These are phyloP conservation scores for Mycena kentingensis DNA, from an alignment of 768 basidiomycete genomes.

Conservation along the genomic window DNA sequence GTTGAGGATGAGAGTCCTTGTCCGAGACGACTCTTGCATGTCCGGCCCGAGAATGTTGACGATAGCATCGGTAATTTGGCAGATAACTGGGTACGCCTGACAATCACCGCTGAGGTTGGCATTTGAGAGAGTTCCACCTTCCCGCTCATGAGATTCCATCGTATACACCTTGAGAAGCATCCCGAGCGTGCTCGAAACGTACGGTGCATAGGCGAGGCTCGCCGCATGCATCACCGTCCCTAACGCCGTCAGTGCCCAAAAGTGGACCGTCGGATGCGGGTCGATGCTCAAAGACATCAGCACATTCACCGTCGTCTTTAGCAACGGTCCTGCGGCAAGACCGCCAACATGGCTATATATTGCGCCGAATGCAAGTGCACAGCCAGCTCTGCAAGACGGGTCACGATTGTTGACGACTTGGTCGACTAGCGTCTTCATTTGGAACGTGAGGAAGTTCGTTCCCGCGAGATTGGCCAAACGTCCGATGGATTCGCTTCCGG, in stretches of 20 bases:
- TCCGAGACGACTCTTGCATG: slow-evolving; percentile 82
- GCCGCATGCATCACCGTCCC: slow-evolving; percentile 88
- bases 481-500: slow-evolving; percentile 87
- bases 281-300: slow-evolving; percentile 94
- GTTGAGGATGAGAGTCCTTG: slow-evolving; percentile 79
- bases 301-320: slow-evolving; percentile 95
- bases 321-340: slow-evolving; percentile 88
- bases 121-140: slow-evolving; percentile 82
- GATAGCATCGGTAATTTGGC: slow-evolving; percentile 89
- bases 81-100: slow-evolving; percentile 89
- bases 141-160: slow-evolving; percentile 88
- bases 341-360: slow-evolving; percentile 93
- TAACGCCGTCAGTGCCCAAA: slow-evolving; percentile 86
- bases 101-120: slow-evolving; percentile 88
- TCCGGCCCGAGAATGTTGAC: slow-evolving; percentile 95
- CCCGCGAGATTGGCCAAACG: slow-evolving; percentile 82
- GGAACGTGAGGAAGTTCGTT: slow-evolving; percentile 78
- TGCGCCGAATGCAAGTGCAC: slow-evolving; percentile 88
- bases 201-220: slow-evolving; percentile 87
- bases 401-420: slow-evolving; percentile 94
- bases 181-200: slow-evolving; percentile 83
- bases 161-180: slow-evolving; percentile 90
- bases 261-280: slow-evolving; percentile 95
- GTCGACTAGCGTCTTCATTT: slow-evolving; percentile 89
- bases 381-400: slow-evolving; percentile 90